phyloP scores from a whole-genome alignment of 2,329 filamentous ascomycete genomes.

The Thelonectria blattea region DNA sequence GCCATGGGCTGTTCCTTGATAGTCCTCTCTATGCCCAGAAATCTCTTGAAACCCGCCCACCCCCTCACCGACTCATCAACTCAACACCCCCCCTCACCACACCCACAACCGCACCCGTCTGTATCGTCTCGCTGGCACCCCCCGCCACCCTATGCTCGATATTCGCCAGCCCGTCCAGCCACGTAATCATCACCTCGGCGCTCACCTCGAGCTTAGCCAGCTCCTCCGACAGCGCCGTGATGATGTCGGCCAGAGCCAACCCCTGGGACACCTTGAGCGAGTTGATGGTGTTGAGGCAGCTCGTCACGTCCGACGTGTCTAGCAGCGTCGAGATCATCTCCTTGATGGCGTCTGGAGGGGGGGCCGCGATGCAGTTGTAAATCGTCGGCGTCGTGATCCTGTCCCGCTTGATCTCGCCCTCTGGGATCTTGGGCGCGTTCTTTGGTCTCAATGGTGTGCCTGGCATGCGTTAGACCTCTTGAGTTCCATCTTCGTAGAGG shows the following conservation, averaged over 20 bases:
- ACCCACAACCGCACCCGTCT: slow-evolving; percentile 92
- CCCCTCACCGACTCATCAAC: slow-evolving; percentile 54
- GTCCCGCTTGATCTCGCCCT: slow-evolving; percentile 75
- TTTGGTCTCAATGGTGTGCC: slow-evolving; percentile 71
- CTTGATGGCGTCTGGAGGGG: slow-evolving; percentile 85
- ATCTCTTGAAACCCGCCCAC: too few species aligned
- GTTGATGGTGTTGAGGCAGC: slow-evolving; percentile 86
- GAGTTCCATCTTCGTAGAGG: background rate
- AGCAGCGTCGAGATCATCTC: slow-evolving; percentile 85
- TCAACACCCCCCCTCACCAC: slow-evolving; percentile 88
- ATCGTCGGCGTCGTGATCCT: slow-evolving; percentile 88
- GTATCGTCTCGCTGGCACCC: slow-evolving; percentile 84
- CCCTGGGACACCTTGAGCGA: slow-evolving; percentile 85
- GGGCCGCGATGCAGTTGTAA: slow-evolving; percentile 96
- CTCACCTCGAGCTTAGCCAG: slow-evolving; percentile 82
- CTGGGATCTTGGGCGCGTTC: slow-evolving; percentile 63
- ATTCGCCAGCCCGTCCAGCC: slow-evolving; percentile 89
- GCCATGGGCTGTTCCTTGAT: too few species aligned
- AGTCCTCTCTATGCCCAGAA: too few species aligned
- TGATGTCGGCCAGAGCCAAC: slow-evolving; percentile 89
- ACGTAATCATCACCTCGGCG: slow-evolving; percentile 84
- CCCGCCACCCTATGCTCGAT: slow-evolving; percentile 91
- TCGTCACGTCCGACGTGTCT: slow-evolving; percentile 84
- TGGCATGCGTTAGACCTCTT: slow-evolving; percentile 39
- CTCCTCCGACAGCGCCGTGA: slow-evolving; percentile 85